phyloP scores from a whole-genome alignment of 352 stramenopile species.

The Pythium myriotylum region DNA sequence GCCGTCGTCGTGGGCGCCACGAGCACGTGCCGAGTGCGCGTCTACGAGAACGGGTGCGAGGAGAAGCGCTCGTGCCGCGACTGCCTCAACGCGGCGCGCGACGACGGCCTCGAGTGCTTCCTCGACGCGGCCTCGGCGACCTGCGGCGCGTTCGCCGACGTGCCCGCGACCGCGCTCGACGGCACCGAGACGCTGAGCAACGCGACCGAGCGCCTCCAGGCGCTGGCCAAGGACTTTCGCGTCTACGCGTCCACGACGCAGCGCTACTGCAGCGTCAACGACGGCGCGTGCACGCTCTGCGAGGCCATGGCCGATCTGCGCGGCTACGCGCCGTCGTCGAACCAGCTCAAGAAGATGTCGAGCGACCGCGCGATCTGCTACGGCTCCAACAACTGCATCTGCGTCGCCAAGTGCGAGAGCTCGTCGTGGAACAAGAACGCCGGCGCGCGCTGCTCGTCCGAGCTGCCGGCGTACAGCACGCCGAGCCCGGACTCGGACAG shows the following conservation, averaged over 20 bases:
- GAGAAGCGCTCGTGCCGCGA: conserved; percentile 30
- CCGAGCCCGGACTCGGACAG: conserved; percentile 19
- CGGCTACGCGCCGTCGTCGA: conserved; percentile 24
- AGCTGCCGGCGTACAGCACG: conserved; percentile 19
- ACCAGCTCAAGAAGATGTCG: conserved; percentile 26
- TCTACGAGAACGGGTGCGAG: conserved; percentile 24
- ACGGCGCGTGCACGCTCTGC: conserved; percentile 25
- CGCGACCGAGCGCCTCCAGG: conserved; percentile 1
- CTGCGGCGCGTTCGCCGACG: conserved; percentile 20
- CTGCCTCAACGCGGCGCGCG: conserved; percentile 15
- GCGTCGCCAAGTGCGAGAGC: conserved; percentile 22
- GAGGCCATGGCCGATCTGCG: conserved; percentile 18
- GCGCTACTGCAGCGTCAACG: conserved; percentile 24
- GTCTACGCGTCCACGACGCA: conserved; percentile 16
- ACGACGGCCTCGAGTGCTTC: conserved; percentile 25
- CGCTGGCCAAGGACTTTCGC: conserved; percentile 10
- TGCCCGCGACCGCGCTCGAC: neutral
- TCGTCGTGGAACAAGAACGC: conserved; percentile 11
- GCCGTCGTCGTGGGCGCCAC: neutral
- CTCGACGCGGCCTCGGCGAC: conserved; percentile 16
- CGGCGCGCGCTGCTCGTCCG: conserved; percentile 17
- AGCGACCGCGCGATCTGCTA: conserved; percentile 30
- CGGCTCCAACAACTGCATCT: conserved; percentile 27
- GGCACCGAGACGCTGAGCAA: neutral
- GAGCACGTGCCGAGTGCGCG: conserved; percentile 19